phyloP scores from a whole-genome alignment of 1,139 yeast genomes.

The Wickerhamomyces sp. region DNA sequence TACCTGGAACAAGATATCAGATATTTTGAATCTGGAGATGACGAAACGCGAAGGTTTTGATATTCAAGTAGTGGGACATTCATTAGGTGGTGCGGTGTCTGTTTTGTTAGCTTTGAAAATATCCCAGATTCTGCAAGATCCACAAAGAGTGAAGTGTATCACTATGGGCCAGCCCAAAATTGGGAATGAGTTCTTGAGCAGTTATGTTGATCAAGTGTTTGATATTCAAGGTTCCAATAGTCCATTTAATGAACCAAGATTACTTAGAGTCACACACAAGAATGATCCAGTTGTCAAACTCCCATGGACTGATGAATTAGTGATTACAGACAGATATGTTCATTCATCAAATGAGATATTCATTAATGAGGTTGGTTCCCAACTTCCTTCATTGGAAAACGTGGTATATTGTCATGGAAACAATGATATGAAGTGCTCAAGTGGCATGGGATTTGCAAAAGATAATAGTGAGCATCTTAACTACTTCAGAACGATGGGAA shows the following conservation, averaged over 20 bases:
- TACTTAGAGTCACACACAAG: constrained; percentile 41
- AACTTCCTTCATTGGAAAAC: constrained; percentile 28
- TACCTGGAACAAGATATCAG: constrained; percentile 31
- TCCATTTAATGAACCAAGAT: constrained; percentile 24
- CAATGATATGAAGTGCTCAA: constrained; percentile 27
- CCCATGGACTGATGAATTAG: constrained; percentile 29
- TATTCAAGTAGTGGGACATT: constrained; percentile 43
- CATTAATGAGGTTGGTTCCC: constrained; percentile 35
- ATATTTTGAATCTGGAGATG: constrained; percentile 18
- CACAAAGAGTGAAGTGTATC: constrained; percentile 29
- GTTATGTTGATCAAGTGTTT: constrained; percentile 34
- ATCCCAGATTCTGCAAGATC: constrained; percentile 31
- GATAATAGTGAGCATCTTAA: constrained; percentile 39
- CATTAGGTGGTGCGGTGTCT: constrained; percentile 48
- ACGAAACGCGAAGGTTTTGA: constrained; percentile 27
- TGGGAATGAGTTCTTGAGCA: constrained; percentile 38
- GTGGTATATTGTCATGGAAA: constrained; percentile 36
- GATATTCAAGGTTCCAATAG: constrained; percentile 2
- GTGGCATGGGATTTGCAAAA: constrained; percentile 26
- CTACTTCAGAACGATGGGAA: constrained; percentile 44
- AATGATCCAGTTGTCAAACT: constrained; percentile 42
- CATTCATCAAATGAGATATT: constrained; percentile 45
- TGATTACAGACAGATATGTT: constrained; percentile 26
- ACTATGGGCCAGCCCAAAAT: constrained; percentile 47
- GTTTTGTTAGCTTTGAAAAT: constrained; percentile 36